Conservation (phyloP, 345 rosid species). For the Eucalyptus sp. region DNA sequence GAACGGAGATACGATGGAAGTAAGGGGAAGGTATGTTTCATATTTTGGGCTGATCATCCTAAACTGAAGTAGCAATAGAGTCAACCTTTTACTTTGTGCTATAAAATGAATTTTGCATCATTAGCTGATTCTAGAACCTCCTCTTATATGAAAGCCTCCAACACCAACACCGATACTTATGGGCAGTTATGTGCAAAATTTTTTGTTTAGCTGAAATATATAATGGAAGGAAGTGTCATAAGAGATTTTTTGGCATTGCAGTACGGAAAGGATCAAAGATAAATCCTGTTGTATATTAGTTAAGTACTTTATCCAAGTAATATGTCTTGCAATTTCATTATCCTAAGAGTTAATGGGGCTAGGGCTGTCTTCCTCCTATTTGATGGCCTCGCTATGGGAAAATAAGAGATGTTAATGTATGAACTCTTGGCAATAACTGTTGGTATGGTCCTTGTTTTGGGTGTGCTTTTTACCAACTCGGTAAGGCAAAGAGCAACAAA, state of each 20-base stretch:
- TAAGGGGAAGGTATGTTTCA: slow-evolving; percentile 66
- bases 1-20: slow-evolving; percentile 58
- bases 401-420: not conserved
- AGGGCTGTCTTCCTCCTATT: not conserved
- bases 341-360: not conserved
- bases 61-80: not conserved
- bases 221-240: not conserved
- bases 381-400: not conserved
- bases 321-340: not conserved
- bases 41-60: not conserved
- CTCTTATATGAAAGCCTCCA: not conserved
- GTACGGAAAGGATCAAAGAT: not conserved
- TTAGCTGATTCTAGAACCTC: not conserved
- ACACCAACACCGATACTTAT: not conserved
- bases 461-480: not conserved
- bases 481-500: not conserved
- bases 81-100: not conserved
- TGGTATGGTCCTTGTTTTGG: not conserved
- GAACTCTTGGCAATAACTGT: not conserved
- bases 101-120: not conserved
- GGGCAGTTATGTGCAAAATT: not conserved
- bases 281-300: not conserved
- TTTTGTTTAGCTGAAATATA: not conserved
- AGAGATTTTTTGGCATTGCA: not conserved
- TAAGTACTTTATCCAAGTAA: not conserved